These are phyloP conservation scores for Bacidia rubella DNA, from an alignment of 495 filamentous ascomycete species.

Conservation along the genomic window DNA sequence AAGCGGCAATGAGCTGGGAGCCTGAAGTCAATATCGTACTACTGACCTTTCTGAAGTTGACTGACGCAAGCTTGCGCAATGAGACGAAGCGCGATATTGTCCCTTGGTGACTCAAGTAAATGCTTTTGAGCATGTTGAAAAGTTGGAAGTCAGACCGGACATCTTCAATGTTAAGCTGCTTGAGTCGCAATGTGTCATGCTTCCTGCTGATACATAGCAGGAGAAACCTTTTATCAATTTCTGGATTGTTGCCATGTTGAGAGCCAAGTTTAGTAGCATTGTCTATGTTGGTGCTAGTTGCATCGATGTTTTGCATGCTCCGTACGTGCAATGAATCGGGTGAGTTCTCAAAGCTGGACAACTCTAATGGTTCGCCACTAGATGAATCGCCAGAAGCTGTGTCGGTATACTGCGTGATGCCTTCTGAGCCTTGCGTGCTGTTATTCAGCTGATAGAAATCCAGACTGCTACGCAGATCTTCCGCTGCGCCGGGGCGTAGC, in stretches of 20 bases:
- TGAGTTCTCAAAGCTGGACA: background rate
- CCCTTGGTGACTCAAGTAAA: background rate
- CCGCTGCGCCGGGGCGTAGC: background rate
- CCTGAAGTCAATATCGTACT: background rate
- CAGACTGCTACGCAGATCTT: background rate
- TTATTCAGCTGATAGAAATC: background rate
- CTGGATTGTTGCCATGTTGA: too few species aligned
- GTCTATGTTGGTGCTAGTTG: background rate
- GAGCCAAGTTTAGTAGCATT: too few species aligned
- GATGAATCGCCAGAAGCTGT: background rate
- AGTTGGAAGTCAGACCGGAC: background rate
- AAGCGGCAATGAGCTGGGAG: background rate
- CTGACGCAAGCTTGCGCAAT: background rate
- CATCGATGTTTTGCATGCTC: background rate
- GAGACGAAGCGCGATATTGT: background rate
- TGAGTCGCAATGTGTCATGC: background rate
- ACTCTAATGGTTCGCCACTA: background rate
- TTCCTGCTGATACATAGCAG: constrained; percentile 2
- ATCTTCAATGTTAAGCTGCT: background rate
- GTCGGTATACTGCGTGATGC: background rate
- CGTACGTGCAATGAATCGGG: background rate
- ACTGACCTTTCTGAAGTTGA: constrained; percentile 4
- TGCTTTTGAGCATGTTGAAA: background rate
- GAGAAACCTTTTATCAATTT: background rate
- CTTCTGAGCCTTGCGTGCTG: background rate